Percentiles rank a stretch among this genome's conserved stretches.
Conservation (phyloP, 306 rosid genomes). For the Cicer arietinum region DNA sequence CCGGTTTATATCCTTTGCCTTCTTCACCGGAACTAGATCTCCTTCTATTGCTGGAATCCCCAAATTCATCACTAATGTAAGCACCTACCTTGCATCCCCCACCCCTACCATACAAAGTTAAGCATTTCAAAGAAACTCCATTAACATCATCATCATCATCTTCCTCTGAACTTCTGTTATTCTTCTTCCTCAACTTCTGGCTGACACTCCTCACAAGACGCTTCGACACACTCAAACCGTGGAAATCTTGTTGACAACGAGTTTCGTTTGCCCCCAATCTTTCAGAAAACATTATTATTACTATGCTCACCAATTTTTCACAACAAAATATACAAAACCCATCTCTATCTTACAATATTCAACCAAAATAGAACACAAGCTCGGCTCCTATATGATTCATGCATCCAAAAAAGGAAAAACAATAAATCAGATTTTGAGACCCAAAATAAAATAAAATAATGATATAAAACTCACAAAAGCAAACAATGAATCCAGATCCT, state of each 20-base stretch:
- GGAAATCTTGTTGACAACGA: slow-evolving; percentile 66
- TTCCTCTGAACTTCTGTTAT: slow-evolving; percentile 58
- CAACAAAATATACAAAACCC: slow-evolving; percentile 45
- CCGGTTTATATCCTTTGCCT: slow-evolving; percentile 73
- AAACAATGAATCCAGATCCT: slow-evolving; percentile 47
- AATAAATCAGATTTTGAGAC: slow-evolving; percentile 28
- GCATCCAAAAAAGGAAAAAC: slow-evolving; percentile 46
- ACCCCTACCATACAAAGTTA: slow-evolving; percentile 77
- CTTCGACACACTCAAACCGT: slow-evolving; percentile 77
- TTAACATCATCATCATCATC: slow-evolving; percentile 54
- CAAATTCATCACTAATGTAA: slow-evolving; percentile 80
- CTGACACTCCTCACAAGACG: slow-evolving; percentile 89
- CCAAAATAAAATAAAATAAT: too few species aligned
- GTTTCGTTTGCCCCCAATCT: slow-evolving; percentile 64
- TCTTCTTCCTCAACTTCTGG: slow-evolving; percentile 83
- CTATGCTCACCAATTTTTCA: slow-evolving; percentile 47
- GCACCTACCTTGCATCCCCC: slow-evolving; percentile 99
- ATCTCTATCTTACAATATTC: slow-evolving; percentile 47
- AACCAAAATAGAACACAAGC: slow-evolving; percentile 36
- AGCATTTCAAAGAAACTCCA: slow-evolving; percentile 81
- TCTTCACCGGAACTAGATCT: slow-evolving; percentile 94
- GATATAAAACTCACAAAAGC: background rate
- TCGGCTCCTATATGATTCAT: slow-evolving; percentile 40
- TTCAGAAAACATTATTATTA: slow-evolving; percentile 69
- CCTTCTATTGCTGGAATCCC: slow-evolving; percentile 79